Percentiles rank a stretch among this genome's conserved stretches.
Conservation (phyloP, 1,284 basidiomycete genomes). For the Cutaneotrichosporon sp. region DNA sequence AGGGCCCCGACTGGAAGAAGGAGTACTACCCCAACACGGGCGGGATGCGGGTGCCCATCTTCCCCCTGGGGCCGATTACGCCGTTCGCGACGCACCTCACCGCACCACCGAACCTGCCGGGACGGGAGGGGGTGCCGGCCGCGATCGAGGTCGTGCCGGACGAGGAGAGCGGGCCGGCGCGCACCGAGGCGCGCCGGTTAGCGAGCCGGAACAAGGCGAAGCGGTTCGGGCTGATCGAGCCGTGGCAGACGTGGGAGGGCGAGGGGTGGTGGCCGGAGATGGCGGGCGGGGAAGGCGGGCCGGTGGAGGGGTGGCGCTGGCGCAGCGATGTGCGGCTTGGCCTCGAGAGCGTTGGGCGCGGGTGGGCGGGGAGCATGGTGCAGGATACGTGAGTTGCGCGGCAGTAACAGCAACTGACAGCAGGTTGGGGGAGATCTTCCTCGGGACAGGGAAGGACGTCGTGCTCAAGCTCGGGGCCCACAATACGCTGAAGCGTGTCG, state of each 20-base stretch:
- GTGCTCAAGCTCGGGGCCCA: conserved; percentile 31
- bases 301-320: conserved; percentile 31
- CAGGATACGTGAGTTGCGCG: conserved; percentile 1
- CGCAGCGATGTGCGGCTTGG: conserved; percentile 40
- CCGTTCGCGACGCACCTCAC: conserved; percentile 36
- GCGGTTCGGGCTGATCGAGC: conserved; percentile 18
- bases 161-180: background rate
- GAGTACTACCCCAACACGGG: conserved; percentile 6
- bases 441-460: conserved; percentile 20
- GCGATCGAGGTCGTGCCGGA: conserved; percentile 6
- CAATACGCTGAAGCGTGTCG: conserved; percentile 20
- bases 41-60: conserved; percentile 8
- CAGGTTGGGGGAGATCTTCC: conserved; percentile 36
- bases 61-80: conserved; percentile 33
- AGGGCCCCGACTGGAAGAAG: conserved; percentile 1
- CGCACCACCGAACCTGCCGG: conserved; percentile 9
- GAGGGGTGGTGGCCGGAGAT: conserved; percentile 52
- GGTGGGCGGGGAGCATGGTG: background rate
- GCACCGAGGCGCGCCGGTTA: conserved; percentile 6
- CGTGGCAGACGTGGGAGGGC: conserved; percentile 49
- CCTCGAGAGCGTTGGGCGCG: conserved; percentile 36
- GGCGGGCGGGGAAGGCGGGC: conserved; percentile 1
- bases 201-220: conserved; percentile 11
- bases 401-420: background rate
- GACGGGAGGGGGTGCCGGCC: conserved; percentile 2